phyloP scores from a whole-genome alignment of 148 eudicot genomes.

The Persicaria maculosa region DNA sequence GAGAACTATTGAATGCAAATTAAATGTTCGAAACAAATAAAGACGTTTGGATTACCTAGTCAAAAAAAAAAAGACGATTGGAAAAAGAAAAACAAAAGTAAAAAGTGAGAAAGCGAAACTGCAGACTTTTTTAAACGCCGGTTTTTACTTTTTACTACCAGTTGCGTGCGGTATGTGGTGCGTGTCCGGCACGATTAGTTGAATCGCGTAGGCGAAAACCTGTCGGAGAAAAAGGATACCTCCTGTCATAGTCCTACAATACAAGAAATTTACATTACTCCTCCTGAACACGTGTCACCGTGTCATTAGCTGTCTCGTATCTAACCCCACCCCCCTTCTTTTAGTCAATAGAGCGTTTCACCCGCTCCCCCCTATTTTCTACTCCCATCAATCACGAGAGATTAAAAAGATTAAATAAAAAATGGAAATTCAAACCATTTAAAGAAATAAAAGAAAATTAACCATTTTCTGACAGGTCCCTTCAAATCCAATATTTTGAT shows the following conservation, averaged over 20 bases:
- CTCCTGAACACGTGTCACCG: neutral
- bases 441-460: neutral
- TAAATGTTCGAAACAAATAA: no score
- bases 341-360: slow-evolving; percentile 9
- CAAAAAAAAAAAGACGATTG: neutral
- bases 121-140: no score
- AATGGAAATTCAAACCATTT: no score
- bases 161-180: neutral
- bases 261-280: neutral
- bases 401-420: neutral
- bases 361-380: neutral
- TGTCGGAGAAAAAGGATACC: slow-evolving; percentile 13
- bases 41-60: no score
- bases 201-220: slow-evolving; percentile 6
- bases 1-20: no score
- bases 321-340: neutral
- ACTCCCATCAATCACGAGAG: slow-evolving; percentile 9
- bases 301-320: neutral
- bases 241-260: neutral
- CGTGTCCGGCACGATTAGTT: neutral
- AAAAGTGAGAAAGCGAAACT: no score
- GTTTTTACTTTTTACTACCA: no score
- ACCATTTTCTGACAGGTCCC: neutral
- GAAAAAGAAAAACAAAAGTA: neutral
- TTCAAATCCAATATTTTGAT: neutral